Base-by-base conservation (phyloP, 331 rosid species). In the Dryas integrifolia region DNA sequence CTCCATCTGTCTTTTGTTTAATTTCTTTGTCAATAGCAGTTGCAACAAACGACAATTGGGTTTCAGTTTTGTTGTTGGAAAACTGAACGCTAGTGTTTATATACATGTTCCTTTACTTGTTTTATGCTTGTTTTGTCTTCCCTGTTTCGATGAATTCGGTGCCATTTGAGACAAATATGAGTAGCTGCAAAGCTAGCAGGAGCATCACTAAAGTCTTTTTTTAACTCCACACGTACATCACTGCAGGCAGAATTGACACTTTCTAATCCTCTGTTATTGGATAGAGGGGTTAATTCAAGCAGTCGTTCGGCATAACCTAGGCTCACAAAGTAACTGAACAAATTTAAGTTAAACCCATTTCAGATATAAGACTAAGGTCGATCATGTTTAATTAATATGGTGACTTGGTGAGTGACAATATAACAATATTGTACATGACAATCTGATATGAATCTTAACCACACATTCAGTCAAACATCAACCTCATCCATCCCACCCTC, bases 91-190 rank as follows among this genome's bases (percentile, higher is more conserved):
- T 73, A 44, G 55, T 50, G 11, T 35, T 62, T 58, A 59, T 47
- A 48, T 62, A 18, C 72, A 11, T 45, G 46, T 13, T 40, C 64
- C 21, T 6, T 24, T 45, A 4, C 40, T 83, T 80, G 86, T 86
- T 63, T 75, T 67, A 62, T 65, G 65, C 75, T 48, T 65, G 69
- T 6, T 45, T 79, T 76, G 86, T 75, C 18, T 69, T 67, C 63
- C 74, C 58, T 47, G 24, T 74, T 74, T 26, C 95, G 92, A 88
- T 90, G 72, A 80, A 47, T 65, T 69, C 84, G 70, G 62, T 21
- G 60, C 76, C 49, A 56, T 18, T 5, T 70, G 72, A 70, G 82
- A 83, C 83, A 85, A 86, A 52, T 10, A 52, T 82, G 8, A 40
- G 55, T 75, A 83, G 72, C 80, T 70, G 47, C 47, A 82, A 14